phyloP scores from a whole-genome alignment of 2,329 filamentous ascomycete genomes.

The Sarocladiaceae sp. region DNA sequence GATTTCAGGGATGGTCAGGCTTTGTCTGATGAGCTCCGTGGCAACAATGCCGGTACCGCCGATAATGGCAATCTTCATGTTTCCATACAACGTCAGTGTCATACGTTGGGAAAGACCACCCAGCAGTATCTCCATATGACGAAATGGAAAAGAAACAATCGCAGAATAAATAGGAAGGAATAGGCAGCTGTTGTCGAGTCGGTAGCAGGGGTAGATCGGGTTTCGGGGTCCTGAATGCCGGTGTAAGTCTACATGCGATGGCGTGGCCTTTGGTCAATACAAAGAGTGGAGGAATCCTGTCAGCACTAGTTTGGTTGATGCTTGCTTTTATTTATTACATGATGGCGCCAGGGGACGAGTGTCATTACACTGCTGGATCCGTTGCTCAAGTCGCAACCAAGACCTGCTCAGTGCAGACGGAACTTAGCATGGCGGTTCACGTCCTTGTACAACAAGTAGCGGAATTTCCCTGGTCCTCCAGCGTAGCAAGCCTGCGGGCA shows the following conservation, averaged over 20 bases:
- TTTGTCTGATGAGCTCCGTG: background rate
- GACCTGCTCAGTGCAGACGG: conserved; percentile 1
- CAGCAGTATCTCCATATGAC: background rate
- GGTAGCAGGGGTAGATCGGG: background rate
- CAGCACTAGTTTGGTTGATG: no score
- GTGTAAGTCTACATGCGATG: no score
- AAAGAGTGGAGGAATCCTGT: no score
- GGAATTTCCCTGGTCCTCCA: conserved; percentile 10
- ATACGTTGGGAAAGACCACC: background rate
- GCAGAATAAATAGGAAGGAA: background rate
- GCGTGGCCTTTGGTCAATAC: no score
- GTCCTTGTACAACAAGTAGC: conserved; percentile 11
- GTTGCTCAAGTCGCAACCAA: background rate
- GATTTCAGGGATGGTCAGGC: background rate
- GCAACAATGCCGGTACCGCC: background rate
- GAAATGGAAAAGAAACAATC: background rate
- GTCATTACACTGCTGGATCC: background rate
- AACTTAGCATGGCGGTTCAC: conserved; percentile 10
- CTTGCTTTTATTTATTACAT: no score
- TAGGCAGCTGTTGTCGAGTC: background rate
- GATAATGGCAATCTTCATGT: background rate
- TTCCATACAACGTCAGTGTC: background rate
- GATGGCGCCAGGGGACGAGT: no score
- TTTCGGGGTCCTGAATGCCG: background rate
- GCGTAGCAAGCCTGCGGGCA: conserved; percentile 11